A percentile compares a stretch with the other conserved stretches of the same genome.
Evolutionary conservation across 2,329 filamentous ascomycete genomes (phyloP).

Genomic region (Teratosphaeria epicoccoides): DNA sequence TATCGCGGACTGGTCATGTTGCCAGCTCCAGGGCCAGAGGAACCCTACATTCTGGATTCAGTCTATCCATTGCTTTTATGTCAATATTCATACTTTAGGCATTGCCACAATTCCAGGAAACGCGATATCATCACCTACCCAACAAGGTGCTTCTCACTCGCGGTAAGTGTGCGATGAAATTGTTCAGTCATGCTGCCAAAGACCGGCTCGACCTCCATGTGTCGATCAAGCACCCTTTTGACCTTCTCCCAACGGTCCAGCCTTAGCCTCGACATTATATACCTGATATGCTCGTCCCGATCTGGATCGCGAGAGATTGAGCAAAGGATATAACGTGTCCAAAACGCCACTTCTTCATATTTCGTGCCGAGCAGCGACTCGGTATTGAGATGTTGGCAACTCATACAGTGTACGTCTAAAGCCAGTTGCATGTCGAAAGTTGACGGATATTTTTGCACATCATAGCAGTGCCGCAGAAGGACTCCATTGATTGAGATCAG

Average conservation of each 20-base stretch:
- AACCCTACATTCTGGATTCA: too few relatives aligned
- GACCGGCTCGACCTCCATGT: slow-evolving; percentile 3
- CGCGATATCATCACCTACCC: too few relatives aligned
- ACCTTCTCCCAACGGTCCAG: slow-evolving; percentile 6
- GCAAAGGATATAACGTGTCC: slow-evolving; percentile 12
- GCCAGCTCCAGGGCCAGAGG: too few relatives aligned
- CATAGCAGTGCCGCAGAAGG: slow-evolving; percentile 3
- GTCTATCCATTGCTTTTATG: too few relatives aligned
- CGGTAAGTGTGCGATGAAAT: background rate
- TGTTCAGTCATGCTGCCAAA: background rate
- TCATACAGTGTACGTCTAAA: slow-evolving; percentile 10
- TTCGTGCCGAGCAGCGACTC: slow-evolving; percentile 12
- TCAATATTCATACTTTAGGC: too few relatives aligned
- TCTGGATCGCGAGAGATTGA: slow-evolving; percentile 13
- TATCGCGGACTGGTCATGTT: too few relatives aligned
- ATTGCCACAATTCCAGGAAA: too few relatives aligned
- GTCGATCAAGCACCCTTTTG: slow-evolving; percentile 1
- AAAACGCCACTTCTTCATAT: slow-evolving; percentile 13
- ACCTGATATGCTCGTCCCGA: slow-evolving; percentile 4
- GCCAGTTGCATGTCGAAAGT: slow-evolving; percentile 6
- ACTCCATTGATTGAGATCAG: slow-evolving; percentile 9
- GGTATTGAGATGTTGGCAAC: slow-evolving; percentile 12
- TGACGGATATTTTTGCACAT: slow-evolving; percentile 2
- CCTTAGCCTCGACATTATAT: slow-evolving; percentile 1
- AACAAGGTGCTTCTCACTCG: background rate